Evolutionary conservation across 257 asterid species (phyloP).

Genomic region (Agastache rugosa): DNA sequence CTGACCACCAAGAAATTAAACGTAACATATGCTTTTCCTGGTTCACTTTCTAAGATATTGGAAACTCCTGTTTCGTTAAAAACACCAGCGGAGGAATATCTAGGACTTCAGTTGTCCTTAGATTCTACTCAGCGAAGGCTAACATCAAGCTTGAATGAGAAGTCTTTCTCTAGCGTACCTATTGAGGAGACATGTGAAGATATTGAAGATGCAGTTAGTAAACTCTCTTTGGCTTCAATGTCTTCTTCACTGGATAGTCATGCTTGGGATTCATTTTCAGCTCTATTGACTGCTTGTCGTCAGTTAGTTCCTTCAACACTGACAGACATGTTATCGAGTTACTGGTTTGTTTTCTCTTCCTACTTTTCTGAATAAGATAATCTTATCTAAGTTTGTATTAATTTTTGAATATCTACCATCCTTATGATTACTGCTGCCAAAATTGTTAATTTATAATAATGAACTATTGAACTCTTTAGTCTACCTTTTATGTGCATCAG

Average conservation of each 20-base stretch:
- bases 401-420: conserved; percentile 17
- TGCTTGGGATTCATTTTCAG: conserved; percentile 71
- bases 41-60: conserved; percentile 77
- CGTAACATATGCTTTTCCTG: conserved; percentile 54
- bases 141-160: conserved; percentile 46
- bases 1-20: conserved; percentile 66
- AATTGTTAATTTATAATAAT: conserved; percentile 5
- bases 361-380: conserved; percentile 29
- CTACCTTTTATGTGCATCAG: conserved; percentile 25
- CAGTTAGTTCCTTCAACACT: conserved; percentile 75
- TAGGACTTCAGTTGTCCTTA: conserved; percentile 43
- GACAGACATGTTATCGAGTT: conserved; percentile 55
- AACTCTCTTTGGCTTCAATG: conserved; percentile 73
- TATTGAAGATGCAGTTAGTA: conserved; percentile 62
- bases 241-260: conserved; percentile 58
- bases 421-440: conserved; percentile 21
- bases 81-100: conserved; percentile 44
- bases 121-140: conserved; percentile 43
- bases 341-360: conserved; percentile 64
- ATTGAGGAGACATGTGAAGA: conserved; percentile 57
- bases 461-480: not conserved
- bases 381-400: conserved; percentile 23
- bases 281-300: conserved; percentile 86
- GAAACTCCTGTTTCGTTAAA: conserved; percentile 62
- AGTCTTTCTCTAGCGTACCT: conserved; percentile 44